Conservation (phyloP, 257 asterid species). For the Fraxinus quadrangulata region DNA sequence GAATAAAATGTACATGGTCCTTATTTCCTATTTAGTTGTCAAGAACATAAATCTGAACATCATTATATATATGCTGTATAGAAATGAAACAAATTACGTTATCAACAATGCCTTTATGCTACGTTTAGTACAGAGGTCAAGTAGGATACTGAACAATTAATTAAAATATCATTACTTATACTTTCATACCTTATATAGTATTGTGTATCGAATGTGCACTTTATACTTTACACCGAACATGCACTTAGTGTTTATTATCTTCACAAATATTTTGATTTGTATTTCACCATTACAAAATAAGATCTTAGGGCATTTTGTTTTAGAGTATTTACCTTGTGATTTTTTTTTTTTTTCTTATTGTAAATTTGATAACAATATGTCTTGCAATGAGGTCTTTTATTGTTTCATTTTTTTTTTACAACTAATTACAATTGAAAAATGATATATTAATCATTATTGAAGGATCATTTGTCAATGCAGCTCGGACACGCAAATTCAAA, state of each 20-base stretch:
- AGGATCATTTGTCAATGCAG: background rate
- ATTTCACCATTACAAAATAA: background rate
- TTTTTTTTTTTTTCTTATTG: background rate
- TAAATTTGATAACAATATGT: background rate
- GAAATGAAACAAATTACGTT: too few species aligned
- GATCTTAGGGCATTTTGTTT: background rate
- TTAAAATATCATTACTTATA: too few species aligned
- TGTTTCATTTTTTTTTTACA: background rate
- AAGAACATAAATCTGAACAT: too few species aligned
- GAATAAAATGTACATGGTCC: too few species aligned
- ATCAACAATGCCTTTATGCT: too few species aligned
- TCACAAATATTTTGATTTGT: too few species aligned
- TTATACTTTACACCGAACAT: background rate
- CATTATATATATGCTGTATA: too few species aligned
- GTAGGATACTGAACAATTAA: too few species aligned
- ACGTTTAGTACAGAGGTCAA: too few species aligned
- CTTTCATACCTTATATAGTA: too few species aligned
- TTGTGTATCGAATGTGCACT: too few species aligned
- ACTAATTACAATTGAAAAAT: background rate
- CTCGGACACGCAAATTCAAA: background rate
- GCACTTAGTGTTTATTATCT: background rate
- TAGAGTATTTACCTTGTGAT: background rate
- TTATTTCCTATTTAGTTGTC: too few species aligned
- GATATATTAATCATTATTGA: background rate
- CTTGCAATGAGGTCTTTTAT: background rate